phyloP scores from a whole-genome alignment of 2,329 filamentous ascomycete species.

The Colletotrichum zoysiae region DNA sequence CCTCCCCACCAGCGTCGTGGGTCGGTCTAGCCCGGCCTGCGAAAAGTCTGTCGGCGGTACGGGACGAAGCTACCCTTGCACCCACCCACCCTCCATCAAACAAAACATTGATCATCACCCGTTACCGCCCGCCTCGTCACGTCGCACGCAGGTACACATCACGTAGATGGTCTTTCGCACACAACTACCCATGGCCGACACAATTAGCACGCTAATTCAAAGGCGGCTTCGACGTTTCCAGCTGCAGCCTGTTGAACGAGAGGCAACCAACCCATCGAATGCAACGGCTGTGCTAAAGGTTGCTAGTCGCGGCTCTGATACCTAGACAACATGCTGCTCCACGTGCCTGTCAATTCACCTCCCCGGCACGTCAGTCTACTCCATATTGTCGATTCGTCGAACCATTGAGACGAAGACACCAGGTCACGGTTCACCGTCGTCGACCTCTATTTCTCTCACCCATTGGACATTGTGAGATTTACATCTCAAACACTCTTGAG shows the following conservation, averaged over 20 bases:
- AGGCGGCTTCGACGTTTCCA: neutral
- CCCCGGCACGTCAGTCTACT: neutral
- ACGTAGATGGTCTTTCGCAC: neutral
- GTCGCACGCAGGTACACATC: neutral
- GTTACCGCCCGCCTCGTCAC: constrained; percentile 2
- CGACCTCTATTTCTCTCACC: neutral
- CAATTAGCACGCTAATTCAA: neutral
- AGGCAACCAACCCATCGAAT: neutral
- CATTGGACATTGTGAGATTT: neutral
- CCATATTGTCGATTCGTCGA: neutral
- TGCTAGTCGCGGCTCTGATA: constrained; percentile 24
- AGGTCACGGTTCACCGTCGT: no score
- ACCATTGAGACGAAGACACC: neutral
- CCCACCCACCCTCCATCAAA: constrained; percentile 4
- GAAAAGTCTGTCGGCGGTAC: constrained; percentile 10
- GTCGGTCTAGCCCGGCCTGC: neutral
- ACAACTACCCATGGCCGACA: constrained; percentile 5
- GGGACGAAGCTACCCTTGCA: constrained; percentile 12
- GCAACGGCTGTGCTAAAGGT: constrained; percentile 19
- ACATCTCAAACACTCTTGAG: neutral
- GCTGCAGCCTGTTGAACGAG: constrained; percentile 1
- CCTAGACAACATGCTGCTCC: neutral
- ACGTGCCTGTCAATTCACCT: neutral
- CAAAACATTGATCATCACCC: constrained; percentile 21
- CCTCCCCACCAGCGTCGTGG: neutral